A percentile compares a stretch with the other conserved stretches of the same genome.
These are phyloP conservation scores for Catharanthus roseus DNA, from an alignment of 257 asterid genomes.

Conservation along the genomic window DNA sequence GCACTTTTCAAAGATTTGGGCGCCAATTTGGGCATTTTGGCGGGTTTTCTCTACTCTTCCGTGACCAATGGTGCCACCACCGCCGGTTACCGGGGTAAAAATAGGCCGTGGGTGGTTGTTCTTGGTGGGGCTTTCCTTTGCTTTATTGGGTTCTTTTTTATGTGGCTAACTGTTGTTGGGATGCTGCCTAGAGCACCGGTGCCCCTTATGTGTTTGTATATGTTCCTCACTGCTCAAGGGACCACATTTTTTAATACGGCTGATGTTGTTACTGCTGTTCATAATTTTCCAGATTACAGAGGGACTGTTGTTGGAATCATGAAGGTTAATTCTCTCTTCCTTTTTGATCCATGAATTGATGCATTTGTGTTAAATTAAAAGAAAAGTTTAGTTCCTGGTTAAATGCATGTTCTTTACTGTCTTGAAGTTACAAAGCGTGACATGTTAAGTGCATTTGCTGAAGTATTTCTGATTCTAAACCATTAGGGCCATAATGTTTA, in stretches of 20 bases:
- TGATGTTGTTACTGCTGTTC: slow-evolving; percentile 77
- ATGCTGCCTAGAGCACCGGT: slow-evolving; percentile 54
- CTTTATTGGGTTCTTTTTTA: slow-evolving; percentile 75
- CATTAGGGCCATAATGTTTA: not conserved
- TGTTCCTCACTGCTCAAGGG: slow-evolving; percentile 80
- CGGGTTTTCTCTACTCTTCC: slow-evolving; percentile 74
- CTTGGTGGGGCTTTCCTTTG: slow-evolving; percentile 60
- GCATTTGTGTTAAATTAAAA: no score
- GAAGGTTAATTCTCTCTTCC: slow-evolving; percentile 47
- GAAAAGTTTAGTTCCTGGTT: not conserved
- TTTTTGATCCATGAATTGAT: not conserved
- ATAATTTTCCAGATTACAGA: slow-evolving; percentile 58
- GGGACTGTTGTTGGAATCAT: slow-evolving; percentile 87
- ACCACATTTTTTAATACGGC: slow-evolving; percentile 86
- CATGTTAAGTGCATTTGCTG: not conserved
- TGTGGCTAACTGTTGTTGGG: slow-evolving; percentile 83
- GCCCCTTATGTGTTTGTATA: slow-evolving; percentile 56
- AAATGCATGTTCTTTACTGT: not conserved
- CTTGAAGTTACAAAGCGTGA: not conserved
- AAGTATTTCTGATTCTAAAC: not conserved
- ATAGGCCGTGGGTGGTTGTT: slow-evolving; percentile 71
- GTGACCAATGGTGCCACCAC: not conserved
- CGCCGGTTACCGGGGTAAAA: slow-evolving; percentile 5
- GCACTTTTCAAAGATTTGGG: slow-evolving; percentile 86
- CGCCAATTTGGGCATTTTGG: slow-evolving; percentile 66